These are phyloP conservation scores for Elsinoe arachidis DNA, from an alignment of 2,329 filamentous ascomycete genomes.

Conservation along the genomic window DNA sequence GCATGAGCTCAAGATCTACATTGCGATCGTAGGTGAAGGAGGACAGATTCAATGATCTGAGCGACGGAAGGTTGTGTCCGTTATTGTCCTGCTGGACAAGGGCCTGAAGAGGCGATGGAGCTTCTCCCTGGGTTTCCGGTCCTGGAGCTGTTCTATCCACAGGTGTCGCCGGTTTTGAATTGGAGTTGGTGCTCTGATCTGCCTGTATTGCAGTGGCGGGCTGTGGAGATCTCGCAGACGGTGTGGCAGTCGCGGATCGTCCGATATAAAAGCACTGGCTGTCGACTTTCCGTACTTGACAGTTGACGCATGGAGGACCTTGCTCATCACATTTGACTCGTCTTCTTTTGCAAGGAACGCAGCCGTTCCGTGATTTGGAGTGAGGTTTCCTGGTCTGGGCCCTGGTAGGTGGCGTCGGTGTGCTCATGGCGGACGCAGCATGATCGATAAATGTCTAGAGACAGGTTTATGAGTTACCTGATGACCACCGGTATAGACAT, in stretches of 20 bases:
- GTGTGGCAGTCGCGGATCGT: background rate
- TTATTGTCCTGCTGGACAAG: background rate
- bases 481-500: too few relatives aligned
- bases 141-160: too few relatives aligned
- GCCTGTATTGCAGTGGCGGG: background rate
- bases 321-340: conserved; percentile 6
- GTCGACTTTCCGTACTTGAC: background rate
- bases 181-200: background rate
- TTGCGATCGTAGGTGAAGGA: background rate
- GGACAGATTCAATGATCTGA: background rate
- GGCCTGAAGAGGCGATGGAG: background rate
- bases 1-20: conserved; percentile 4
- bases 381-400: background rate
- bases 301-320: background rate
- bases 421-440: background rate
- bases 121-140: background rate
- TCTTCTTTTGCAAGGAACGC: background rate
- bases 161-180: too few relatives aligned
- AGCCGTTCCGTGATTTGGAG: conserved; percentile 2
- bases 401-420: background rate
- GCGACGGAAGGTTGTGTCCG: background rate
- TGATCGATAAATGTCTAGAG: background rate
- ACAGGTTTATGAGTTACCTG: too few relatives aligned
- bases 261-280: background rate
- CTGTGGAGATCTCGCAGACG: background rate